These are phyloP conservation scores for Neltuma alba DNA, from an alignment of 306 rosid species.

Conservation along the genomic window DNA sequence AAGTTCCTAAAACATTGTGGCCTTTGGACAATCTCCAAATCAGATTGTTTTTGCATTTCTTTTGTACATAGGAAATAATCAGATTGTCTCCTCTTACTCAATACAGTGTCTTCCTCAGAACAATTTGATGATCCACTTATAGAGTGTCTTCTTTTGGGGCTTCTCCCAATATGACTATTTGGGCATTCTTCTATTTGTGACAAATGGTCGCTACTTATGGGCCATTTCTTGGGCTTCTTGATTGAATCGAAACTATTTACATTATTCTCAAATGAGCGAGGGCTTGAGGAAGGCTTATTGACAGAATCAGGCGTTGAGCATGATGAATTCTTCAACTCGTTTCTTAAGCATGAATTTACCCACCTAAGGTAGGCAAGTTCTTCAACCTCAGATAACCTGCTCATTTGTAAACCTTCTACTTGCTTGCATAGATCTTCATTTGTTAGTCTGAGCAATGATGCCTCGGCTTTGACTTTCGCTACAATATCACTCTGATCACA, in stretches of 20 bases:
- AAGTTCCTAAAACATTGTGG: conserved; percentile 50
- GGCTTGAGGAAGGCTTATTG: conserved; percentile 54
- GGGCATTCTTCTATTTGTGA: conserved; percentile 71
- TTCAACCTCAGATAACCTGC: conserved; percentile 92
- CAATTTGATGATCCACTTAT: conserved; percentile 82
- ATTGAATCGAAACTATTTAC: conserved; percentile 62
- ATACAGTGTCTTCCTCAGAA: conserved; percentile 61
- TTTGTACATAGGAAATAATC: conserved; percentile 68
- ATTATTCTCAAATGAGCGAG: conserved; percentile 49
- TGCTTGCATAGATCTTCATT: conserved; percentile 95
- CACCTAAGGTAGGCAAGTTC: conserved; percentile 97
- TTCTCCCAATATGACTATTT: conserved; percentile 48
- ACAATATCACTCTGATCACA: conserved; percentile 68
- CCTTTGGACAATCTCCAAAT: conserved; percentile 56
- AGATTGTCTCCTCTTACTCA: conserved; percentile 80
- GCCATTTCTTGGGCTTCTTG: conserved; percentile 86
- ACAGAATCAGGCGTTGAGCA: conserved; percentile 58
- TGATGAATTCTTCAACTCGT: conserved; percentile 79
- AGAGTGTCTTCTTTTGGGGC: conserved; percentile 91
- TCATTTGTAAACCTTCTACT: conserved; percentile 93
- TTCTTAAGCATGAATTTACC: conserved; percentile 93
- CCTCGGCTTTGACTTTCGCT: conserved; percentile 89
- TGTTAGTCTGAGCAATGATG: conserved; percentile 69
- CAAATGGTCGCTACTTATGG: conserved; percentile 57
- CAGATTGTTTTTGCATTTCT: conserved; percentile 66